Evolutionary conservation across 2,329 filamentous ascomycete species (phyloP).

Genomic region (Aspergillus fumigatus): DNA sequence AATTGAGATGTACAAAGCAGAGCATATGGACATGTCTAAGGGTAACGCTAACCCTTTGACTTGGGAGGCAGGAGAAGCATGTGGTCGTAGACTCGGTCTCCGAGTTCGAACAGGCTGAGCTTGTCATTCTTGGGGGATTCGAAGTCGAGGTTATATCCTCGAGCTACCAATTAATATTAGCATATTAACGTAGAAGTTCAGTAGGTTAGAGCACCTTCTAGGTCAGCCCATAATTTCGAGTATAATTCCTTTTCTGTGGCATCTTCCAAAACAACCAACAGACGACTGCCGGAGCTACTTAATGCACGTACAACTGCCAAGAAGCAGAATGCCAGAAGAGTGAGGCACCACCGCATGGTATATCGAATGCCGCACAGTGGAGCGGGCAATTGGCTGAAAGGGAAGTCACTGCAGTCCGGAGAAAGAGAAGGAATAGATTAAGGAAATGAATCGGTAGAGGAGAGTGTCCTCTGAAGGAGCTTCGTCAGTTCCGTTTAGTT

Average conservation of each 20-base stretch:
- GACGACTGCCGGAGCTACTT: conserved; percentile 71
- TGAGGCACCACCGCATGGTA: conserved; percentile 71
- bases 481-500: conserved; percentile 7
- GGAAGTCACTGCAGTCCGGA: conserved; percentile 10
- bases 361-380: conserved; percentile 31
- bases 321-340: conserved; percentile 63
- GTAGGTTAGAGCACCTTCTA: conserved; percentile 37
- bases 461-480: conserved; percentile 1
- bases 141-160: conserved; percentile 77
- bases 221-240: conserved; percentile 62
- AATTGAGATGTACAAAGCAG: conserved; percentile 16
- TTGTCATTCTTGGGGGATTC: conserved; percentile 77
- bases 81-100: conserved; percentile 87
- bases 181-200: conserved; percentile 9
- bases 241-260: conserved; percentile 75
- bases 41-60: conserved; percentile 64
- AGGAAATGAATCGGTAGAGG: conserved; percentile 7
- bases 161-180: conserved; percentile 49
- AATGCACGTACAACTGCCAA: conserved; percentile 56
- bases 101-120: conserved; percentile 75
- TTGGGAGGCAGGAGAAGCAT: conserved; percentile 83
- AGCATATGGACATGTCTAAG: background rate
- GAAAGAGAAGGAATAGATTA: conserved; percentile 9
- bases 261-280: conserved; percentile 85
- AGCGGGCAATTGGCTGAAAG: conserved; percentile 17